Conservation (phyloP, 805 yeast genomes). For the Ogataea chonburiensis region DNA sequence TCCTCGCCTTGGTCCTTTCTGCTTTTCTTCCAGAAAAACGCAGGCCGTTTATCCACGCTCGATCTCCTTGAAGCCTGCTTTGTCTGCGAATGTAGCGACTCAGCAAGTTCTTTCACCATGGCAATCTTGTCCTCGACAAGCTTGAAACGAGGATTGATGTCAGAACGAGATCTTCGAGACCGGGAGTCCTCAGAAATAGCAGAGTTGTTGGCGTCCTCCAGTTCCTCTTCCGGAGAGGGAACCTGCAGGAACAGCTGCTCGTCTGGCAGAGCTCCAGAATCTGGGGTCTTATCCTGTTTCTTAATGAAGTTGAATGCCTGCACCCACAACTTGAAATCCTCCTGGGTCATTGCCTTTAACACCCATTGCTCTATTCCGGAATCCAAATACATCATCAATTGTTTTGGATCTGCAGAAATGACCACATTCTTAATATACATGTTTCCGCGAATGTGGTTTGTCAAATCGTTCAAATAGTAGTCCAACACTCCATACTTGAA, state of each 20-base stretch:
- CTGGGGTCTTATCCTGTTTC: conserved; percentile 25
- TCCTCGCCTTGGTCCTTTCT: conserved; percentile 16
- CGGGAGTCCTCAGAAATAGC: conserved; percentile 18
- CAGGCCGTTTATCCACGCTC: conserved; percentile 17
- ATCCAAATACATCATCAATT: conserved; percentile 73
- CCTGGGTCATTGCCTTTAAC: conserved; percentile 61
- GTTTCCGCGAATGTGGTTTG: conserved; percentile 80
- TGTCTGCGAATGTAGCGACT: conserved; percentile 7
- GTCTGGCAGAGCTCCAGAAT: conserved; percentile 1
- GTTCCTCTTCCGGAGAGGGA: conserved; percentile 4
- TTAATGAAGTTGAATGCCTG: conserved; percentile 65
- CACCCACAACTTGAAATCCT: conserved; percentile 80
- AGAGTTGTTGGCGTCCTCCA: conserved; percentile 1
- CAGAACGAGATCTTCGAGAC: conserved; percentile 14
- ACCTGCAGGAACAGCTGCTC: conserved; percentile 2
- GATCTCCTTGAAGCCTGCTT: conserved; percentile 13
- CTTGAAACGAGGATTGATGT: conserved; percentile 15
- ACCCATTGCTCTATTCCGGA: conserved; percentile 96
- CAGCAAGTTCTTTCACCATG: conserved; percentile 18
- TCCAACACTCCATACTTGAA: conserved; percentile 79
- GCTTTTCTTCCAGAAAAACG: conserved; percentile 28
- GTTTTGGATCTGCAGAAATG: conserved; percentile 72
- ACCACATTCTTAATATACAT: conserved; percentile 83
- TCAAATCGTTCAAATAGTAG: conserved; percentile 70
- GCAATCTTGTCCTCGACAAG: conserved; percentile 20